Base-by-base conservation (phyloP, 2,329 filamentous ascomycete genomes). In the Meredithiella fracta region DNA sequence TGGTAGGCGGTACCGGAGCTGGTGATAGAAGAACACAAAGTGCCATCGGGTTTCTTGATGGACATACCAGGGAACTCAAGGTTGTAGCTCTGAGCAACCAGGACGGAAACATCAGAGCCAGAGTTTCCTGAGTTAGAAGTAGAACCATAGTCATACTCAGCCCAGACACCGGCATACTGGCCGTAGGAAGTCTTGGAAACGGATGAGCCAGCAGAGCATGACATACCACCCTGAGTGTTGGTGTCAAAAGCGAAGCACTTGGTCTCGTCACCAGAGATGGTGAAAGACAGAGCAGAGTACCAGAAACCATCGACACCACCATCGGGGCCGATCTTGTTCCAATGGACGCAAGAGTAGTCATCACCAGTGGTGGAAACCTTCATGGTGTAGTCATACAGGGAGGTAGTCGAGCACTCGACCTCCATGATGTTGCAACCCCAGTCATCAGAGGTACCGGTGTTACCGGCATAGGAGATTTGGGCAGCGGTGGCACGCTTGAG, bases 401-500 rank as follows among this genome's bases (percentile, higher is more conserved):
- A 51, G 59, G 65, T 65, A 51, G 69, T 63, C 51, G 60, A 59
- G 57, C 61, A 62, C 60, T 67, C 62, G 58, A 77, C 64, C 31
- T 68, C 59, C 71, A 73, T 72, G 52, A 76, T 65, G 72, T 78
- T 78, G 72, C 73, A 75, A 63, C 73, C 74, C 64, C 70, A 77
- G 58, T 66, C n/a, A 55, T 60, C 62, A 7, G 58, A 1, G 52
- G 63, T 62, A 57, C 75, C 75, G 14, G 65, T 64, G 68, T 78
- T 77, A 61, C 75, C 75, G 3, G 61, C 62, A 65, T 73, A 72
- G 56, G 66, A 65, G 60, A 77, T 74, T 60, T 77, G 63, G 56
- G 66, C 67, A 40, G 62, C 15, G 56, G 73, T 73, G 61, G 75
- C 68, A 61, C 74, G 70, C 71, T 77, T 75, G 59, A 57, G 58